Base-by-base conservation (phyloP, 78 protist species). In the Isochrysis galbana region DNA sequence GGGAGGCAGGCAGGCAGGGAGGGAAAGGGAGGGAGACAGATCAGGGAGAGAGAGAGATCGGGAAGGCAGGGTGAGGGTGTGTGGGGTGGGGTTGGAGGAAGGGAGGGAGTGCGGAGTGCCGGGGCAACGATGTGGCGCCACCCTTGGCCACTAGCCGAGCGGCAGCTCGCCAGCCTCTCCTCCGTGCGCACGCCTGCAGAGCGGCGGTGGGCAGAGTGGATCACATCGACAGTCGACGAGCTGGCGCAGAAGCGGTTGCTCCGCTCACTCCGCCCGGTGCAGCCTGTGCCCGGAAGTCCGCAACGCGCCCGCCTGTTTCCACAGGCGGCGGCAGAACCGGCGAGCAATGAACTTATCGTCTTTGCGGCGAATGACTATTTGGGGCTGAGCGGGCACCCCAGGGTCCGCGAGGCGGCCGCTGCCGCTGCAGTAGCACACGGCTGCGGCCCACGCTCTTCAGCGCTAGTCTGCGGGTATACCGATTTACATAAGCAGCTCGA, bases 341-440 rank as follows among this genome's bases (percentile, higher is more conserved):
- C 70, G 70, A 0, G 21, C n/a, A 26, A 0, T 21, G 32, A 17
- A 44, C 67, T 89, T 29, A 4, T 29, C 19, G 36, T 89, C 47
- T 89, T 89, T 44, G n/a, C 82, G 26, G 0, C 74, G 4, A 90
- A 90, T 72, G 93, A 90, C 74, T 90, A 90, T 36, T 74, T 90
- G 7, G 93, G 93, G 1, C 48, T 90, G 39, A 70, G 87, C 39
- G 4, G 47, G 39, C 93, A 90, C 26, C 77, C 61, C 21, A 32
- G 5, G 1, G 93, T 90, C 44, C 41, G 55, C 4, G 44, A 3
- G 23, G 55, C 87, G 25, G 92, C 72, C 1, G 61, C 87, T 0
- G 87, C 22, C 5, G 83, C 87, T 14, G 84, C 80, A 19, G 17
- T 25, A 0, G 51, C 1, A 29, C 41, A n/a, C 42, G 92, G 92